Conservation (phyloP, 1,284 basidiomycete species). For the Ustilago trichophora region DNA sequence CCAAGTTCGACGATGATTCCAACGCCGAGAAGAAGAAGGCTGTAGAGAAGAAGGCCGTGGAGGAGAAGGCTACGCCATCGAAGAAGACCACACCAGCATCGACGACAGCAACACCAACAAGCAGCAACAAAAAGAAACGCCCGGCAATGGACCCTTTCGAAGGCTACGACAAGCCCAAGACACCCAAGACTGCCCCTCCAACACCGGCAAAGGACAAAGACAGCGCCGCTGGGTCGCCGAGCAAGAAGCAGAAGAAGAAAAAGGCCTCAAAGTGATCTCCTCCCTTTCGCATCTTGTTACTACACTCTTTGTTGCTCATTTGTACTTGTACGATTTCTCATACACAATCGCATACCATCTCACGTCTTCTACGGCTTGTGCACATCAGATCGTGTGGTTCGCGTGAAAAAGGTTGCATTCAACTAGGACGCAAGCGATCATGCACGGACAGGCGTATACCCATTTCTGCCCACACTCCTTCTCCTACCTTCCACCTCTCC, state of each 20-base stretch:
- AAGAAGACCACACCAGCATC: conserved; percentile 1
- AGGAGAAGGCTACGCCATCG: background rate
- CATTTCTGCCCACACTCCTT: conserved; percentile 23
- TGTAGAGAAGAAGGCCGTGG: conserved; percentile 2
- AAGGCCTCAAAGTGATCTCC: conserved; percentile 15
- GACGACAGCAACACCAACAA: conserved; percentile 1
- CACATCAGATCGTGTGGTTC: too few species aligned
- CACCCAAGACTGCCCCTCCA: conserved; percentile 14
- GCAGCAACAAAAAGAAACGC: conserved; percentile 39
- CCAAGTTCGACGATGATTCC: conserved; percentile 38
- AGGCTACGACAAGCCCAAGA: conserved; percentile 44
- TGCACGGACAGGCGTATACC: conserved; percentile 23
- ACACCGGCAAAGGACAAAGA: conserved; percentile 9
- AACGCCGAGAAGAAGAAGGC: conserved; percentile 1
- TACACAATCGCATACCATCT: conserved; percentile 9
- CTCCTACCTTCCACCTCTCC: conserved; percentile 13
- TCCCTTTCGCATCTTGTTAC: background rate
- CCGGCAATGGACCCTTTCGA: conserved; percentile 45
- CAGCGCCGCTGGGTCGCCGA: conserved; percentile 10
- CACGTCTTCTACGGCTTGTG: too few species aligned
- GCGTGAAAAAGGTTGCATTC: too few species aligned
- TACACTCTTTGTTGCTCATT: background rate
- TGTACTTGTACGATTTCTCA: conserved; percentile 28
- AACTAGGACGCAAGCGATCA: background rate
- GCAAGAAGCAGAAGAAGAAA: conserved; percentile 39